Percentiles rank a stretch among this genome's conserved stretches.
Conservation (phyloP, 2,329 filamentous ascomycete species). For the Alternaria sp. region DNA sequence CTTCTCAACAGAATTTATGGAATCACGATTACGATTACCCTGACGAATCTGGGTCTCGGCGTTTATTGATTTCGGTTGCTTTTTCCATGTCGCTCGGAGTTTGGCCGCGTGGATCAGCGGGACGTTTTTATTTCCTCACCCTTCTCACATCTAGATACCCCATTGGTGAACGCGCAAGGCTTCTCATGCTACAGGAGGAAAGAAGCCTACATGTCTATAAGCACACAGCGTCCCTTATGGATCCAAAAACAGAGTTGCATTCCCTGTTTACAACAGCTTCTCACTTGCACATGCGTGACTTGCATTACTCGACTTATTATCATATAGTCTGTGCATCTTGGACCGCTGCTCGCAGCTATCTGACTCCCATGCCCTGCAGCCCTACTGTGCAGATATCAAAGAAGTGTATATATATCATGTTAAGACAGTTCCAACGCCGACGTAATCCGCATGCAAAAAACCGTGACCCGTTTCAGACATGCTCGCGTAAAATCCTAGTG, state of each 20-base stretch:
- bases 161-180: conserved; percentile 40
- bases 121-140: not conserved
- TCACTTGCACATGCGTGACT: not conserved
- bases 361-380: not conserved
- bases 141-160: conserved; percentile 35
- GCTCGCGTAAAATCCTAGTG: conserved; percentile 11
- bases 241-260: conserved; percentile 36
- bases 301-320: conserved; percentile 2
- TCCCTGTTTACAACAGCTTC: not conserved
- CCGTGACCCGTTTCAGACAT: conserved; percentile 33
- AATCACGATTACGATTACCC: not conserved
- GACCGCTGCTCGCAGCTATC: not conserved
- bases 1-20: not conserved
- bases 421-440: conserved; percentile 35
- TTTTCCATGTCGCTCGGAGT: not conserved
- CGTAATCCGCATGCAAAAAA: conserved; percentile 29
- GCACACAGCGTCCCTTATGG: conserved; percentile 36
- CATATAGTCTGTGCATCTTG: not conserved
- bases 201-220: conserved; percentile 30
- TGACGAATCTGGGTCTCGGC: not conserved
- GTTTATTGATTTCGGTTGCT: conserved; percentile 1
- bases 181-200: conserved; percentile 35
- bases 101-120: not conserved
- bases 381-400: conserved; percentile 7
- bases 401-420: conserved; percentile 2